These are phyloP conservation scores for Blastobotrys mokoenaii DNA, from an alignment of 805 yeast genomes.

Conservation along the genomic window DNA sequence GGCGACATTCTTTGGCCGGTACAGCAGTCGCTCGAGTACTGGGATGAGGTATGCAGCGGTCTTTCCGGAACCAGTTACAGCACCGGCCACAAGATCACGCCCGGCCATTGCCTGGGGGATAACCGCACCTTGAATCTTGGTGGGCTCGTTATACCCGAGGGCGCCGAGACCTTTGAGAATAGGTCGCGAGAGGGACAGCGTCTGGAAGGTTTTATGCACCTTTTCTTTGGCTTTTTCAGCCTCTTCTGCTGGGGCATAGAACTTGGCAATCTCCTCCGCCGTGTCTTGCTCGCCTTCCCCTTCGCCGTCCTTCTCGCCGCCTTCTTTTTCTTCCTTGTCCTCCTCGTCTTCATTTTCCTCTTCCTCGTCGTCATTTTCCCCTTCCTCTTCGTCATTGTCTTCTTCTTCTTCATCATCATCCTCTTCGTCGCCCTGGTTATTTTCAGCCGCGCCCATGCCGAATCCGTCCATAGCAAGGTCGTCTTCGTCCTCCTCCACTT, in stretches of 20 bases:
- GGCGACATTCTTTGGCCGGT: slow-evolving; percentile 78
- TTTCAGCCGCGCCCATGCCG: slow-evolving; percentile 26
- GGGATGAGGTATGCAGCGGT: slow-evolving; percentile 98
- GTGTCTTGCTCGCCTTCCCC: slow-evolving; percentile 48
- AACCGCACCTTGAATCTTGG: slow-evolving; percentile 89
- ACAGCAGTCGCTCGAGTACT: slow-evolving; percentile 81
- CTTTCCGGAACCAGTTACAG: slow-evolving; percentile 98
- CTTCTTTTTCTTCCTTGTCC: slow-evolving; percentile 28
- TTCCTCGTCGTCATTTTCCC: slow-evolving; percentile 24
- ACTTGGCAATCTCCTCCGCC: slow-evolving; percentile 74
- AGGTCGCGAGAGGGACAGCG: slow-evolving; percentile 81
- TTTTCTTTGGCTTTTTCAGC: slow-evolving; percentile 44
- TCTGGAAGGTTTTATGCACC: slow-evolving; percentile 59
- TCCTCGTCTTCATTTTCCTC: slow-evolving; percentile 27
- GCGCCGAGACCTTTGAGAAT: slow-evolving; percentile 72
- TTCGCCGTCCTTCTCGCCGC: slow-evolving; percentile 23
- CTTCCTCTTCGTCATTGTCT: slow-evolving; percentile 17
- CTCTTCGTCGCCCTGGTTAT: slow-evolving; percentile 24
- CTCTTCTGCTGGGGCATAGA: slow-evolving; percentile 54
- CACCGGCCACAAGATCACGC: slow-evolving; percentile 97
- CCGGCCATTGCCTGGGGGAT: slow-evolving; percentile 92
- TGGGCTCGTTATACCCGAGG: slow-evolving; percentile 78
- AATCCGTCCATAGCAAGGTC: slow-evolving; percentile 37
- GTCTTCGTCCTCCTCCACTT: slow-evolving; percentile 33
- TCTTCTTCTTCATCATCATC: slow-evolving; percentile 28